Conservation (phyloP, 2,329 filamentous ascomycete species). For the Rutstroemia sp. region DNA sequence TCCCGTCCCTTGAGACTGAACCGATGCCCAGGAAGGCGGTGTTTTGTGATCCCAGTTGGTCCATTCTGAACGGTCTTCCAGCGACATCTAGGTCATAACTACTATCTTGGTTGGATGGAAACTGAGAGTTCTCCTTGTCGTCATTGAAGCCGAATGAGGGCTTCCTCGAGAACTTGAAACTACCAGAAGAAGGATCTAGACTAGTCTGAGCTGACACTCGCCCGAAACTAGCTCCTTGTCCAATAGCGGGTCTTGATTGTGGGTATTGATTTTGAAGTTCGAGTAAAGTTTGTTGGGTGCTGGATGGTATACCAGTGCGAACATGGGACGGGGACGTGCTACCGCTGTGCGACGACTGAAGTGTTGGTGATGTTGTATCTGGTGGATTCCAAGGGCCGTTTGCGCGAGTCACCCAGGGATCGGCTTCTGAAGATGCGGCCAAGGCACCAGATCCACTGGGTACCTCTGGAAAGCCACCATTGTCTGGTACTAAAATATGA, state of each 20-base stretch:
- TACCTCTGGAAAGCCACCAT: slow-evolving; percentile 38
- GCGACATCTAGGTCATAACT: slow-evolving; percentile 22
- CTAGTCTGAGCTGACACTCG: slow-evolving; percentile 33
- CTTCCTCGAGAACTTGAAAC: slow-evolving; percentile 33
- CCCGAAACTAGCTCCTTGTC: slow-evolving; percentile 32
- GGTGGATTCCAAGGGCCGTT: slow-evolving; percentile 51
- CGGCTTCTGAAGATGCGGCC: slow-evolving; percentile 60
- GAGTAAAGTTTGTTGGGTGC: slow-evolving; percentile 29
- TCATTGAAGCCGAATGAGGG: slow-evolving; percentile 23
- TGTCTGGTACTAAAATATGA: slow-evolving; percentile 27
- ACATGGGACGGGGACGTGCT: slow-evolving; percentile 52
- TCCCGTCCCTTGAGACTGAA: slow-evolving; percentile 44
- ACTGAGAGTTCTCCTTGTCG: slow-evolving; percentile 28
- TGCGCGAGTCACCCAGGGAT: slow-evolving; percentile 48
- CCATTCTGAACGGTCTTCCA: slow-evolving; percentile 15
- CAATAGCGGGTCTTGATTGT: slow-evolving; percentile 38
- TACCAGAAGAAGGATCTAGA: slow-evolving; percentile 39
- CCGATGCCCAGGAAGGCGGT: slow-evolving; percentile 40
- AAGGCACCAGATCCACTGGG: slow-evolving; percentile 65
- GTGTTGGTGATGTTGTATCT: slow-evolving; percentile 37
- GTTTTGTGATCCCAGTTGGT: slow-evolving; percentile 30
- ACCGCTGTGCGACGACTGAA: slow-evolving; percentile 38
- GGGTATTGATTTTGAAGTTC: slow-evolving; percentile 37
- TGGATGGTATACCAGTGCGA: slow-evolving; percentile 39
- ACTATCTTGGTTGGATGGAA: slow-evolving; percentile 14